phyloP scores from a whole-genome alignment of 2,329 filamentous ascomycete species.

The Trichoderma sp. region DNA sequence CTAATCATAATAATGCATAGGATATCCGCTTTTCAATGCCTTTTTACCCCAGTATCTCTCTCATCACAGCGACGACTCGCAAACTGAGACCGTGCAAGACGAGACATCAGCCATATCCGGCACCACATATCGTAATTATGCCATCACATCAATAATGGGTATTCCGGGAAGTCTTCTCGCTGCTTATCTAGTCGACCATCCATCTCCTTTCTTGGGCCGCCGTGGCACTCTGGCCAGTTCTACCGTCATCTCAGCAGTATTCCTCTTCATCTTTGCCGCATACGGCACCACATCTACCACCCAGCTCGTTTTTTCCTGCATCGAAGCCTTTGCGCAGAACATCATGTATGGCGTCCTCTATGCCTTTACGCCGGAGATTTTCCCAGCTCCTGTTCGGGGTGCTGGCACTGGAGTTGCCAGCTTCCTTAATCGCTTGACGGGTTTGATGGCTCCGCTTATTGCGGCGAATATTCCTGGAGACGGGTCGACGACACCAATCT shows the following conservation, averaged over 20 bases:
- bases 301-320: slow-evolving; percentile 68
- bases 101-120: slow-evolving; percentile 47
- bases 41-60: slow-evolving; percentile 87
- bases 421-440: slow-evolving; percentile 70
- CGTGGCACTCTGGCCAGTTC: slow-evolving; percentile 72
- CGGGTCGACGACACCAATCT: slow-evolving; percentile 61
- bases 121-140: slow-evolving; percentile 76
- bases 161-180: slow-evolving; percentile 78
- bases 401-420: slow-evolving; percentile 74
- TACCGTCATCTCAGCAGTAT: slow-evolving; percentile 68
- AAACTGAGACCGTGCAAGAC: slow-evolving; percentile 36
- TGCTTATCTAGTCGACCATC: slow-evolving; percentile 70
- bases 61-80: slow-evolving; percentile 43
- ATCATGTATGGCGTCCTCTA: slow-evolving; percentile 80
- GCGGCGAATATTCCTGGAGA: slow-evolving; percentile 64
- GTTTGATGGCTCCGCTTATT: slow-evolving; percentile 69
- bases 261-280: slow-evolving; percentile 69
- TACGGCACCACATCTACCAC: slow-evolving; percentile 59
- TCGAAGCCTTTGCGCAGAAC: slow-evolving; percentile 73
- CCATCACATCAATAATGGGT: slow-evolving; percentile 76
- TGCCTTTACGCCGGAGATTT: slow-evolving; percentile 77
- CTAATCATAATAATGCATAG: not conserved
- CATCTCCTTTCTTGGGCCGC: slow-evolving; percentile 66
- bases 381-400: slow-evolving; percentile 72
- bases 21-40: slow-evolving; percentile 85